Base-by-base conservation (phyloP, 305 asterid species). In the Fraxinus dipetala region DNA sequence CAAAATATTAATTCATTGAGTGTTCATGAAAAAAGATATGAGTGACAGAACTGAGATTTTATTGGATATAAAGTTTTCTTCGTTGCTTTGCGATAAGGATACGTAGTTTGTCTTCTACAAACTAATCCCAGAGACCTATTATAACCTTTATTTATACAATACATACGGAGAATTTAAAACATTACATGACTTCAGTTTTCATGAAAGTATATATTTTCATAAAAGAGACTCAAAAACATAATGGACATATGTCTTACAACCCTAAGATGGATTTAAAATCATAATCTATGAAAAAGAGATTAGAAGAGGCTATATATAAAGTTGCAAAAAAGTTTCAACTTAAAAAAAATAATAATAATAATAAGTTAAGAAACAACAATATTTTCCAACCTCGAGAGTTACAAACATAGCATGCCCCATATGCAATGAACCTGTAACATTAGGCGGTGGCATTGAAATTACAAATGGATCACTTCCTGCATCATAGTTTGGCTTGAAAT, bases 361-460 rank as follows among this genome's bases (percentile, higher is more conserved):
- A 38, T 38, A n/a, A 40, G 77, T 56, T 67, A 79, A 81, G 72
- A 84, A 78, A 80, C 72, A 75, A 73, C 36, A 70, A 73, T 32
- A 70, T 30, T 32, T 74, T 30, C 89, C 76, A 85, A 96, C 99
- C 99, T 96, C 99, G 82, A 96, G 98, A 82, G 98, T 93, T 85
- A 96, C 98, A 86, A 96, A 96, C 99, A 96, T 96, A 32, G 99
- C 98, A 87, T 96, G 99, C 61, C 99, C 99, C 99, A 96, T 96
- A 88, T 96, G 99, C 90, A 96, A 87, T 6, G 99, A 96, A 77
- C 99, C 99, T 22, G 99, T 96, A 80, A 96, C 97, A 86, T 96
- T 96, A 70, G 99, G 99, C 0, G 99, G 99, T 63, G 99, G 99
- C 99, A 96, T 96, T 65, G 99, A 80, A 83, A 96, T 76, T 67